Evolutionary conservation across 306 rosid species (phyloP).

Genomic region (Casuarina glauca): DNA sequence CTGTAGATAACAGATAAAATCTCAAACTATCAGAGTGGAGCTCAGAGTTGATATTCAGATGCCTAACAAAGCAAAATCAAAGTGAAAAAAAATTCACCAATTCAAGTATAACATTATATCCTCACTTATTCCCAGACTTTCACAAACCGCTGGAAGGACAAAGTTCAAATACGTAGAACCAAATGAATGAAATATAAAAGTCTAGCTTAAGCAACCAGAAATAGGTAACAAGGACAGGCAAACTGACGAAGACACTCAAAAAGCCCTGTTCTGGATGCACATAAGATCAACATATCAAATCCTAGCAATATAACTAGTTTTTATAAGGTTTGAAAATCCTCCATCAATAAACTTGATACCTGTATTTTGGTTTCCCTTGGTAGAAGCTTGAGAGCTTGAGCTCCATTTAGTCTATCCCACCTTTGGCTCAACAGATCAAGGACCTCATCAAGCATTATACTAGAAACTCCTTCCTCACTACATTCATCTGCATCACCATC

Average conservation of each 20-base stretch:
- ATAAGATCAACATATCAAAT: not conserved
- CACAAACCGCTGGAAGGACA: not conserved
- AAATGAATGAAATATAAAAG: not conserved
- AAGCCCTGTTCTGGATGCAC: not conserved
- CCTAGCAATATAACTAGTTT: not conserved
- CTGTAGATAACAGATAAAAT: conserved; percentile 50
- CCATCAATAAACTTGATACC: conserved; percentile 51
- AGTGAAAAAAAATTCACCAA: conserved; percentile 4
- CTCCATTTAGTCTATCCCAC: conserved; percentile 95
- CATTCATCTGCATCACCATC: conserved; percentile 84
- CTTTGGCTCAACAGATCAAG: conserved; percentile 86
- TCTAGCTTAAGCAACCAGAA: conserved; percentile 6
- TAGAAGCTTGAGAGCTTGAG: conserved; percentile 91
- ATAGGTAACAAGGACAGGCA: conserved; percentile 7
- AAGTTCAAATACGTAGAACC: not conserved
- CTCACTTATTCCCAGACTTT: conserved; percentile 11
- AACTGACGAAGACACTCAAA: conserved; percentile 1
- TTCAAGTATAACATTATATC: not conserved
- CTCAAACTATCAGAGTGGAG: conserved; percentile 15
- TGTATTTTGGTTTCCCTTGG: conserved; percentile 92
- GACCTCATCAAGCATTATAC: conserved; percentile 86
- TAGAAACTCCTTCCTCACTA: conserved; percentile 59
- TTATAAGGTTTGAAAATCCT: not conserved
- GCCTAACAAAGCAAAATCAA: conserved; percentile 6
- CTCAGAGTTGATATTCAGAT: not conserved